Conservation (phyloP, 2,329 filamentous ascomycete species). For the Neonectria faginata region DNA sequence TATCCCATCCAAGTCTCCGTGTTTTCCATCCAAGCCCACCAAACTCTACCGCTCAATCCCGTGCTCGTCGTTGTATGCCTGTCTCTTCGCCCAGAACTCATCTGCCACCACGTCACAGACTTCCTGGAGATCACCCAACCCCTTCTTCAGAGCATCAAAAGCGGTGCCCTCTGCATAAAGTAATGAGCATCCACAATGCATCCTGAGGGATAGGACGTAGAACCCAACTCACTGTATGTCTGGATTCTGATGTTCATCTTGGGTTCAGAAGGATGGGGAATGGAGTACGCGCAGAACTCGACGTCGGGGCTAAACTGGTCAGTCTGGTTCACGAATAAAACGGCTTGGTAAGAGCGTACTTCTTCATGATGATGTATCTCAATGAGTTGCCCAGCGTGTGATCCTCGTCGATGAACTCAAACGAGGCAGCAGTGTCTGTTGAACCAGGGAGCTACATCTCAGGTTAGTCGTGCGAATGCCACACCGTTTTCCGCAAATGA, state of each 20-base stretch:
- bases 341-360: conserved; percentile 68
- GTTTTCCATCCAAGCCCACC: conserved; percentile 1
- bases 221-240: conserved; percentile 83
- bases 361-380: conserved; percentile 98
- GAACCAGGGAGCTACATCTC: conserved; percentile 79
- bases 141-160: conserved; percentile 89
- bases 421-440: conserved; percentile 89
- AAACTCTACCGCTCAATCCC: conserved; percentile 48
- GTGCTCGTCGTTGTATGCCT: conserved; percentile 51
- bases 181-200: conserved; percentile 15
- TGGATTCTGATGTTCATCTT: conserved; percentile 99
- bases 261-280: conserved; percentile 93
- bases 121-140: conserved; percentile 87
- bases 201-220: not conserved
- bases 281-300: conserved; percentile 98
- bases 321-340: conserved; percentile 22
- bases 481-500: not conserved
- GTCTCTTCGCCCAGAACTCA: conserved; percentile 77
- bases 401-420: conserved; percentile 93
- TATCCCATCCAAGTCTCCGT: conserved; percentile 20
- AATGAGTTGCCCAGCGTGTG: conserved; percentile 96
- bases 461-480: conserved; percentile 25
- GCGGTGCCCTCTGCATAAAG: conserved; percentile 77
- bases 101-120: conserved; percentile 94
- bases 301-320: conserved; percentile 80